phyloP scores from a whole-genome alignment of 2,329 filamentous ascomycete genomes.

The Penicillium sumatraense region DNA sequence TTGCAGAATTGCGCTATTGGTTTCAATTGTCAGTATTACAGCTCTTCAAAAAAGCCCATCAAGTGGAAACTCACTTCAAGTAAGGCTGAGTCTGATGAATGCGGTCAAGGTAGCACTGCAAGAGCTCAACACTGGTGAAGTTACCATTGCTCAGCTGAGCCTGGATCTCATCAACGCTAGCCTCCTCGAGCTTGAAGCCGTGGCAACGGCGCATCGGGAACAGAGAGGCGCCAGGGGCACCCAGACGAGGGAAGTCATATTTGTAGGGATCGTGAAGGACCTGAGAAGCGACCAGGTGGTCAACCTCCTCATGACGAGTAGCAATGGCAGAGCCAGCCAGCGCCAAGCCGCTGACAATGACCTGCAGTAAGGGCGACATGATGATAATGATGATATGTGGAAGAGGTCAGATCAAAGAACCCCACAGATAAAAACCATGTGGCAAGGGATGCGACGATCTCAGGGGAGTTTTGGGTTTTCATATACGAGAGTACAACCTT shows the following conservation, averaged over 20 bases:
- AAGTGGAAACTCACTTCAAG: conserved; percentile 55
- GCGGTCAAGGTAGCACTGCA: conserved; percentile 66
- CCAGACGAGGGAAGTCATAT: conserved; percentile 46
- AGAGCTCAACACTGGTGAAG: conserved; percentile 63
- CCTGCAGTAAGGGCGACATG: conserved; percentile 24
- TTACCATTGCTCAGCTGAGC: conserved; percentile 57
- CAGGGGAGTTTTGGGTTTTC: conserved; percentile 14
- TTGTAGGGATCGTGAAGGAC: conserved; percentile 34
- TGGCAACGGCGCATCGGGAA: conserved; percentile 69
- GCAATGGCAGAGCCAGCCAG: conserved; percentile 26
- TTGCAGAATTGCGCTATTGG: conserved; percentile 57
- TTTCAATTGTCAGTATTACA: neutral
- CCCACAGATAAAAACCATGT: conserved; percentile 23
- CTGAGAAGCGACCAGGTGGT: conserved; percentile 38
- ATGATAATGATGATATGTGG: neutral
- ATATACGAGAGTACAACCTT: conserved; percentile 8
- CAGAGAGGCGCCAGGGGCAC: conserved; percentile 37
- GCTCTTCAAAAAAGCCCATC: neutral
- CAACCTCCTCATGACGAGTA: conserved; percentile 9
- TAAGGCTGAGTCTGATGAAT: conserved; percentile 67
- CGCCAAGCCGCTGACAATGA: conserved; percentile 26
- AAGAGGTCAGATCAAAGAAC: conserved; percentile 4
- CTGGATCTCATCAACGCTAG: conserved; percentile 71
- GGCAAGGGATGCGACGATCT: conserved; percentile 17
- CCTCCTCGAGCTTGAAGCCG: conserved; percentile 67